phyloP scores from a whole-genome alignment of 2,329 filamentous ascomycete genomes.

The Mycocentrospora acerina region DNA sequence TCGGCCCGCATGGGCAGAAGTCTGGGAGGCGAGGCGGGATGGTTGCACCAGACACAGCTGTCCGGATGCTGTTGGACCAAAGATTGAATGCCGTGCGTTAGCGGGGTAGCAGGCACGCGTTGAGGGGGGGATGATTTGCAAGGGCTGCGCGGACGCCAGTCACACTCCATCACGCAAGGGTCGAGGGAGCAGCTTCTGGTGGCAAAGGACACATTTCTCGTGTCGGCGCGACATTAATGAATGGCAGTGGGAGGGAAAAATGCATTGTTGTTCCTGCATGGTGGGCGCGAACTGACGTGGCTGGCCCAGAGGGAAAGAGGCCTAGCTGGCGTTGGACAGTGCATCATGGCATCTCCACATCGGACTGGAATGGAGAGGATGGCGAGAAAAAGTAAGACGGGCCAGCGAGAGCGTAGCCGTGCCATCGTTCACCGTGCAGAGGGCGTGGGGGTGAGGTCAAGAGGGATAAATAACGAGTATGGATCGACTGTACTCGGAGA shows the following conservation, averaged over 20 bases:
- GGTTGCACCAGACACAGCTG: slow-evolving; percentile 40
- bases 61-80: slow-evolving; percentile 32
- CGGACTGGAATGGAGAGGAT: slow-evolving; percentile 15
- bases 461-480: slow-evolving; percentile 3
- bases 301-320: slow-evolving; percentile 21
- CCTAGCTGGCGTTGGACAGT: slow-evolving; percentile 11
- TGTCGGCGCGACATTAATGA: slow-evolving; percentile 33
- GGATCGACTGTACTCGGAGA: slow-evolving; percentile 3
- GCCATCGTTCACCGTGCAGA: slow-evolving; percentile 19
- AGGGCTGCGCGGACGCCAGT: background rate
- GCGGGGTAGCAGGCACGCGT: slow-evolving; percentile 19
- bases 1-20: slow-evolving; percentile 22
- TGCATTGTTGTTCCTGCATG: slow-evolving; percentile 42
- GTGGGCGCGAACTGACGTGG: slow-evolving; percentile 37
- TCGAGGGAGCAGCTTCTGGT: slow-evolving; percentile 8
- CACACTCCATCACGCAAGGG: too few species aligned
- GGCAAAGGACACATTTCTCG: slow-evolving; percentile 31
- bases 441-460: slow-evolving; percentile 7
- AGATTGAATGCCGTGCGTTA: slow-evolving; percentile 18
- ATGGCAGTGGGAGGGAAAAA: slow-evolving; percentile 20
- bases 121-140: slow-evolving; percentile 29
- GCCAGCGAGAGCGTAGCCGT: slow-evolving; percentile 19
- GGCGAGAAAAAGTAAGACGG: slow-evolving; percentile 11
- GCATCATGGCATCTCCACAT: slow-evolving; percentile 14
- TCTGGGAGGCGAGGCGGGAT: slow-evolving; percentile 20